Base-by-base conservation (phyloP, 805 yeast genomes). In the Nakazawaea wyomingensis region DNA sequence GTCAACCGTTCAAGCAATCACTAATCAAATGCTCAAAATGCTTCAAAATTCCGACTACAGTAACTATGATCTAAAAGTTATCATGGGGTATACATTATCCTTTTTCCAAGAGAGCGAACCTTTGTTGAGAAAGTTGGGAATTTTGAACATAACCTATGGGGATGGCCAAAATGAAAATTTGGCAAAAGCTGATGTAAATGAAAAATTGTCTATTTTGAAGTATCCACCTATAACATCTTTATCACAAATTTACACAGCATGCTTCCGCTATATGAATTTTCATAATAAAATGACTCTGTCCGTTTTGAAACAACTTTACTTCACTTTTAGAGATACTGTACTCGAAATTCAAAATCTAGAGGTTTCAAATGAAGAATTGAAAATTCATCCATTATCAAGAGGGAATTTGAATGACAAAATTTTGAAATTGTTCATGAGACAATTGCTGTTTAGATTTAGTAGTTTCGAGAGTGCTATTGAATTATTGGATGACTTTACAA, bases 401-500 rank as follows among this genome's bases (percentile, higher is more conserved):
- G 19, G n/a, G 13, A 42, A 36, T n/a, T 26, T 42, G 33, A 31
- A 36, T 26, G 37, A 36, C 3, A 17, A 16, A 20, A 42, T 42
- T 27, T 32, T 42, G 28, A 42, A 42, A 36, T 24, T 36, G 26
- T 42, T 42, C 37, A 42, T 42, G 45, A 36, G 33, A 24, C 41
- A 42, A 36, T 36, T 36, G 17, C 37, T 42, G 41, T 36, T 11
- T 27, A 22, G 41, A 17, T 42, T 42, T 17, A 16, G 33, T 8
- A 32, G 33, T 31, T 42, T 36, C 19, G 45, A 42, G 17, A 39
- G 45, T 11, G 45, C 45, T n/a, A 34, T 20, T 9, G 45, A 42
- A 17, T 18, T 42, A 10, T 24, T 42, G 27, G 26, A 21, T 2
- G 45, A 42, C 26, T 42, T 42, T 19, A 22, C 19, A 9, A 24